phyloP scores from a whole-genome alignment of 1,139 yeast species.

The Taiozyma onychis region DNA sequence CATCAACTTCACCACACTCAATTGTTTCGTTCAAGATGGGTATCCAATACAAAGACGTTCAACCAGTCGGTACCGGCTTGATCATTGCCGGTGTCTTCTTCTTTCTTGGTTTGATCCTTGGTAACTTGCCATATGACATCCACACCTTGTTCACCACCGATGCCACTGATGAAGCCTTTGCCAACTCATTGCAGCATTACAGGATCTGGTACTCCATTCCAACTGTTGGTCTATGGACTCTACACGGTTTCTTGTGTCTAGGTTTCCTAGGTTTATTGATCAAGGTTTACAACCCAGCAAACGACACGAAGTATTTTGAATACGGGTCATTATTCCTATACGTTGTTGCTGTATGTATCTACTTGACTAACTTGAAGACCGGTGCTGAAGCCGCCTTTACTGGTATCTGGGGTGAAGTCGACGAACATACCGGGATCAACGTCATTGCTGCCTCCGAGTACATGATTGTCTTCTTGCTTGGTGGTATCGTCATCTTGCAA shows the following conservation, averaged over 20 bases:
- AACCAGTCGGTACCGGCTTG: constrained; percentile 45
- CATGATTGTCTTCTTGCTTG: constrained; percentile 62
- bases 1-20: background rate
- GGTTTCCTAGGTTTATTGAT: constrained; percentile 72
- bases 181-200: constrained; percentile 66
- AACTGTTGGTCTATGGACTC: constrained; percentile 47
- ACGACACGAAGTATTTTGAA: constrained; percentile 81
- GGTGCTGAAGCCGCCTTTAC: constrained; percentile 67
- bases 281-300: constrained; percentile 80
- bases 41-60: constrained; percentile 37
- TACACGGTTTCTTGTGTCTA: constrained; percentile 52
- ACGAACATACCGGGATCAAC: constrained; percentile 76
- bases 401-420: constrained; percentile 93
- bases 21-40: constrained; percentile 13
- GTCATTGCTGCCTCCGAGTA: constrained; percentile 89
- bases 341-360: constrained; percentile 69
- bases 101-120: constrained; percentile 71
- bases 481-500: constrained; percentile 80
- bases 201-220: constrained; percentile 66
- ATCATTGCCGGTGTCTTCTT: constrained; percentile 48
- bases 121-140: constrained; percentile 79
- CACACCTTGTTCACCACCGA: constrained; percentile 62
- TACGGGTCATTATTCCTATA: constrained; percentile 75
- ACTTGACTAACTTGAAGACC: constrained; percentile 78
- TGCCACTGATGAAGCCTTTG: constrained; percentile 50